Conservation (phyloP, 2,329 filamentous ascomycete genomes). For the Aureobasidium melanogenum region DNA sequence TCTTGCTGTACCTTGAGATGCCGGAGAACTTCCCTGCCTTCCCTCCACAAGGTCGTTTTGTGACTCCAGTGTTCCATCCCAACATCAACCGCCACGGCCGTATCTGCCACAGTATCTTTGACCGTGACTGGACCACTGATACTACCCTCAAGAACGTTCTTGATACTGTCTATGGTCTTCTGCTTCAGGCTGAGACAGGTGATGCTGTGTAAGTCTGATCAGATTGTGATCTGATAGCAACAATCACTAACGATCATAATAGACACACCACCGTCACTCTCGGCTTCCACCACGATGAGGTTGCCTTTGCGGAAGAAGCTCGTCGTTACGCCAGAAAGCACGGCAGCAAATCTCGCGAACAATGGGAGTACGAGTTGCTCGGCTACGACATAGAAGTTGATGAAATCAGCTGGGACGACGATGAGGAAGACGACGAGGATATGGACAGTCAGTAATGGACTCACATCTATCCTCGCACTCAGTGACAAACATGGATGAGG, state of each 20-base stretch:
- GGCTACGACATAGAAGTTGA: neutral
- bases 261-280: constrained; percentile 25
- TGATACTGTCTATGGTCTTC: constrained; percentile 27
- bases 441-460: neutral
- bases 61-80: constrained; percentile 30
- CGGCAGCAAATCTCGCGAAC: constrained; percentile 22
- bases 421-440: neutral
- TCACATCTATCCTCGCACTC: neutral
- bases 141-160: constrained; percentile 26
- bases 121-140: constrained; percentile 30
- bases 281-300: constrained; percentile 26
- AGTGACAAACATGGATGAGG: neutral
- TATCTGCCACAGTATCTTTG: constrained; percentile 29
- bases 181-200: constrained; percentile 26
- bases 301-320: constrained; percentile 25
- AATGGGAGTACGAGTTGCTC: constrained; percentile 21
- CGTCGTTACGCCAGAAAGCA: constrained; percentile 23
- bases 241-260: neutral
- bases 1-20: constrained; percentile 30
- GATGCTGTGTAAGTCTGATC: constrained; percentile 20
- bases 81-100: constrained; percentile 31
- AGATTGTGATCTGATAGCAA: too few species aligned
- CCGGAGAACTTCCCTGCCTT: constrained; percentile 28
- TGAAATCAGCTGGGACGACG: neutral
- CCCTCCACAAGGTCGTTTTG: constrained; percentile 28